Percentiles rank a stretch among this genome's conserved stretches.
phyloP scores from a whole-genome alignment of 768 basidiomycete species.

The Termitomyces heimii region DNA sequence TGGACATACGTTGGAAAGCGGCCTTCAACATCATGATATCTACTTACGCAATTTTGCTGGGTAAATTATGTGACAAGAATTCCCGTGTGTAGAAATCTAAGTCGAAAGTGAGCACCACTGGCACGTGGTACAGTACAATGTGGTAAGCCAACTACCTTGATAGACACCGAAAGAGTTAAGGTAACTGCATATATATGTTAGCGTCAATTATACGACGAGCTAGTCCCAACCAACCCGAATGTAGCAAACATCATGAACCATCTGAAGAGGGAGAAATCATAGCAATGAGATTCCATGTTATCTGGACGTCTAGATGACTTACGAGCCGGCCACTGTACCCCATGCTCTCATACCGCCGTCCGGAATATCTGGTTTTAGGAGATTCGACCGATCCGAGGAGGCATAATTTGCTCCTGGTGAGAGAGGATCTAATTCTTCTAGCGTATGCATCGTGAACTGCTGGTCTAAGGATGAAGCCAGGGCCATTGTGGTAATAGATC shows the following conservation, averaged over 20 bases:
- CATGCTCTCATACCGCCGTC: conserved; percentile 9
- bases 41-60: conserved; percentile 11
- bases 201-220: background rate
- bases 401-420: background rate
- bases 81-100: conserved; percentile 10
- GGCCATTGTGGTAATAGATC: background rate
- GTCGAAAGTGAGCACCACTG: background rate
- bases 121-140: background rate
- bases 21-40: background rate
- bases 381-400: background rate
- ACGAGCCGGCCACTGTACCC: conserved; percentile 11
- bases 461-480: background rate
- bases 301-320: background rate
- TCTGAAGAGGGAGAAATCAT: background rate
- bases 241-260: conserved; percentile 13
- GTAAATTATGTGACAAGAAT: conserved; percentile 1
- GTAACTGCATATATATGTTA: background rate
- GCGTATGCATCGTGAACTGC: background rate
- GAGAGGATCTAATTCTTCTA: background rate
- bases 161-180: conserved; percentile 13
- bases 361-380: background rate
- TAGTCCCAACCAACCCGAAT: conserved; percentile 6
- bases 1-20: background rate
- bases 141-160: conserved; percentile 5
- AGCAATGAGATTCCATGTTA: background rate